Evolutionary conservation across 1,139 yeast genomes (phyloP).

Genomic region (Arxiozyma slooffiae): DNA sequence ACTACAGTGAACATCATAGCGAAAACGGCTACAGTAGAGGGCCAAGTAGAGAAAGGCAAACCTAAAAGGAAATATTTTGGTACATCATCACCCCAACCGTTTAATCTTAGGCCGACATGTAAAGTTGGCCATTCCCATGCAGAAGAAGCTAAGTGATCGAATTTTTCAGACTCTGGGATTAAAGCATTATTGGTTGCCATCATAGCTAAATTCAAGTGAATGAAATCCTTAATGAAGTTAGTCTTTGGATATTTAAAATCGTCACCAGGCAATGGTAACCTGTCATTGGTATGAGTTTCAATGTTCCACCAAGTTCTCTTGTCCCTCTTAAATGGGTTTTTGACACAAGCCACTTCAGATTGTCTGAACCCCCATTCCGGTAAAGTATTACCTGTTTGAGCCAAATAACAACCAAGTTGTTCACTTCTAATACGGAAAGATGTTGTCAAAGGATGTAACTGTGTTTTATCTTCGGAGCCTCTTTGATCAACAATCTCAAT

Average conservation of each 20-base stretch:
- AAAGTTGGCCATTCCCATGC: conserved; percentile 99
- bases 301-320: conserved; percentile 98
- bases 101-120: conserved; percentile 85
- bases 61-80: conserved; percentile 84
- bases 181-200: conserved; percentile 97
- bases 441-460: conserved; percentile 79
- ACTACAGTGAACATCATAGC: conserved; percentile 50
- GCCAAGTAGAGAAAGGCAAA: conserved; percentile 91
- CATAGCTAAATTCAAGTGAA: conserved; percentile 93
- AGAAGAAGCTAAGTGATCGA: conserved; percentile 79
- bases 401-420: conserved; percentile 71
- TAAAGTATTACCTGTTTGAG: conserved; percentile 66
- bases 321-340: conserved; percentile 68
- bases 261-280: conserved; percentile 59
- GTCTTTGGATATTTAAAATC: conserved; percentile 76
- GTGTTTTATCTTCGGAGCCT: conserved; percentile 56
- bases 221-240: conserved; percentile 74
- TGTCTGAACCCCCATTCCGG: conserved; percentile 99
- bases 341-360: conserved; percentile 86
- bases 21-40: conserved; percentile 62
- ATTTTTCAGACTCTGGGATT: conserved; percentile 85
- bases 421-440: conserved; percentile 69
- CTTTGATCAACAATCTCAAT: conserved; percentile 77
- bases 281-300: conserved; percentile 70
- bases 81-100: conserved; percentile 83